Evolutionary conservation across 2,329 filamentous ascomycete genomes (phyloP).

Genomic region (Paracorniculantispora psalliotae): DNA sequence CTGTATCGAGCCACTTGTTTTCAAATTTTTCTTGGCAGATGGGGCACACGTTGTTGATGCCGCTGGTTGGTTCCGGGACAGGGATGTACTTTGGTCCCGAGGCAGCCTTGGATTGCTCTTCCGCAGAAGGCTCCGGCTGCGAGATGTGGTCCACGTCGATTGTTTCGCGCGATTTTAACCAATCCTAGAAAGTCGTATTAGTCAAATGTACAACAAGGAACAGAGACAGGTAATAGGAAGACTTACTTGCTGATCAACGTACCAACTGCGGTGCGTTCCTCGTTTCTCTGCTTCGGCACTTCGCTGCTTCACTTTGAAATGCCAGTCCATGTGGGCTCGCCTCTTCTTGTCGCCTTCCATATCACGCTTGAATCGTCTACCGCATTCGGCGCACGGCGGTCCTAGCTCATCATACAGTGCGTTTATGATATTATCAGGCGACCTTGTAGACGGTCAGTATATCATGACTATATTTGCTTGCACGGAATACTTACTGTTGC

Average conservation of each 20-base stretch:
- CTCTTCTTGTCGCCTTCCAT: slow-evolving; percentile 80
- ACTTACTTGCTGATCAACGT: slow-evolving; percentile 78
- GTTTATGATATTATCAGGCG: slow-evolving; percentile 62
- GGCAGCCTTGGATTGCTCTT: slow-evolving; percentile 39
- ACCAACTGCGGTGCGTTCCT: slow-evolving; percentile 90
- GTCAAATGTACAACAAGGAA: too few relatives aligned
- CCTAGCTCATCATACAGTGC: slow-evolving; percentile 76
- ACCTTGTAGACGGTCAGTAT: slow-evolving; percentile 40
- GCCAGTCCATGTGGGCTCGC: slow-evolving; percentile 93
- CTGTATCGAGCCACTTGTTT: slow-evolving; percentile 85
- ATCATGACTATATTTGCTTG: background rate
- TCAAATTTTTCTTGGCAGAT: slow-evolving; percentile 96
- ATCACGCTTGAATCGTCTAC: slow-evolving; percentile 75
- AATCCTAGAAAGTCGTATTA: slow-evolving; percentile 56
- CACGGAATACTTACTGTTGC: slow-evolving; percentile 51
- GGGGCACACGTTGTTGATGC: slow-evolving; percentile 75
- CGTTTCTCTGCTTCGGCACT: slow-evolving; percentile 81
- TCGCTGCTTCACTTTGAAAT: slow-evolving; percentile 88
- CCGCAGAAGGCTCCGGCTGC: slow-evolving; percentile 31
- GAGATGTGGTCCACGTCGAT: slow-evolving; percentile 58
- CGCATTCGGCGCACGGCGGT: slow-evolving; percentile 86
- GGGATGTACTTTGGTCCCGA: slow-evolving; percentile 67
- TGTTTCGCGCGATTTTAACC: slow-evolving; percentile 79
- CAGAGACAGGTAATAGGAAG: background rate
- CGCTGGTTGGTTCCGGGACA: slow-evolving; percentile 72